phyloP scores from a whole-genome alignment of 2,329 filamentous ascomycete species.

The Trichoderma guizhouense region DNA sequence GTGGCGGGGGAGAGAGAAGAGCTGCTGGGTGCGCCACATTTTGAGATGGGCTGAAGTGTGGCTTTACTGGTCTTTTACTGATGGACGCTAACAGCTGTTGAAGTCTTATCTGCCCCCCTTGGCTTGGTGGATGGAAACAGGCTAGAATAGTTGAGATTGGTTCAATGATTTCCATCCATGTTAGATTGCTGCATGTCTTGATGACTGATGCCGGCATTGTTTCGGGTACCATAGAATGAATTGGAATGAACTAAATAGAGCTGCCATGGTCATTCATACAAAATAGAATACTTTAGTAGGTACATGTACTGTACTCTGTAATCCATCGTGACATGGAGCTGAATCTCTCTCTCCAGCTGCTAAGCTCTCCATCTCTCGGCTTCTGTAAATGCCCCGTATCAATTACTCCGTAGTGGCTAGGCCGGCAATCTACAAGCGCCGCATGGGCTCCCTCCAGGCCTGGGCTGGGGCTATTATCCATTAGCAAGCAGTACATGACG shows the following conservation, averaged over 20 bases:
- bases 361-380: background rate
- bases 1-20: background rate
- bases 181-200: background rate
- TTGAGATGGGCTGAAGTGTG: background rate
- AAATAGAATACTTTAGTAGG: no score
- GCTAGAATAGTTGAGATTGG: no score
- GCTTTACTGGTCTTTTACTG: background rate
- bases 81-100: background rate
- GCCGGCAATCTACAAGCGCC: background rate
- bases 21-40: background rate
- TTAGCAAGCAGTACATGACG: background rate
- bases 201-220: background rate
- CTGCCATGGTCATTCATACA: background rate
- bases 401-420: background rate
- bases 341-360: no score
- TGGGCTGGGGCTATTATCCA: background rate
- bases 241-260: background rate
- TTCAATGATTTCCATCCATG: no score
- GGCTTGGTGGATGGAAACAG: background rate
- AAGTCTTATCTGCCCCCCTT: background rate
- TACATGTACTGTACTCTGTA: background rate
- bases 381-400: background rate
- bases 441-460: constrained; percentile 3
- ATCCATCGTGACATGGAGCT: background rate
- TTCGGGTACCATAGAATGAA: background rate